Evolutionary conservation across 2,329 filamentous ascomycete species (phyloP).

Genomic region (Arthrinium phaeospermum): DNA sequence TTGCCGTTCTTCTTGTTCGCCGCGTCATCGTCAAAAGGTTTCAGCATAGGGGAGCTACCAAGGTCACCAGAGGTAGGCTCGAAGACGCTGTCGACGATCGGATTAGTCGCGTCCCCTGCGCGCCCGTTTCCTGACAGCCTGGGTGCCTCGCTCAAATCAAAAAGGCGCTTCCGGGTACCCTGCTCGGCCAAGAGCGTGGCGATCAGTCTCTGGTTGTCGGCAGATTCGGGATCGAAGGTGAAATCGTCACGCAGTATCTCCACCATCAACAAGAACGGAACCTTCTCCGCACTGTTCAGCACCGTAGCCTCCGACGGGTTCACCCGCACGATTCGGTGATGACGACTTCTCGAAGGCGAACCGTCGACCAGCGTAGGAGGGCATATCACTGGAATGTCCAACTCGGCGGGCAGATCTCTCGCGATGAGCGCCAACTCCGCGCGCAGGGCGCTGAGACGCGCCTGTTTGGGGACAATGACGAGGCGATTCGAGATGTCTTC

Average conservation of each 20-base stretch:
- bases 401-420: slow-evolving; percentile 81
- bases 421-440: slow-evolving; percentile 82
- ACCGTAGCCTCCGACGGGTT: slow-evolving; percentile 86
- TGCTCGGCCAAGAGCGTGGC: slow-evolving; percentile 62
- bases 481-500: slow-evolving; percentile 87
- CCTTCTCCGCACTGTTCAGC: slow-evolving; percentile 84
- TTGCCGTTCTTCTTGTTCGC: slow-evolving; percentile 41
- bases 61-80: slow-evolving; percentile 82
- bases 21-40: slow-evolving; percentile 58
- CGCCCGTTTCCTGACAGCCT: slow-evolving; percentile 50
- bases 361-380: slow-evolving; percentile 76
- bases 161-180: slow-evolving; percentile 64
- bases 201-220: slow-evolving; percentile 73
- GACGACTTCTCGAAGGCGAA: slow-evolving; percentile 74
- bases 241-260: slow-evolving; percentile 84
- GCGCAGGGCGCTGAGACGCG: slow-evolving; percentile 78
- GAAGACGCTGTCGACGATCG: slow-evolving; percentile 73
- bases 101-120: slow-evolving; percentile 46
- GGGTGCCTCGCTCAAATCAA: slow-evolving; percentile 73
- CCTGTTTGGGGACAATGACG: slow-evolving; percentile 80
- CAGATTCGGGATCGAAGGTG: slow-evolving; percentile 76
- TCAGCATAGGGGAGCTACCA: slow-evolving; percentile 73
- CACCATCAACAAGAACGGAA: slow-evolving; percentile 84
- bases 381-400: slow-evolving; percentile 83
- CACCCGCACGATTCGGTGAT: slow-evolving; percentile 82